Evolutionary conservation across 2,329 filamentous ascomycete species (phyloP), one percentile per base, ranked within the genome.

Genomic region (Arthrobotrys pseudoclavata): DNA sequence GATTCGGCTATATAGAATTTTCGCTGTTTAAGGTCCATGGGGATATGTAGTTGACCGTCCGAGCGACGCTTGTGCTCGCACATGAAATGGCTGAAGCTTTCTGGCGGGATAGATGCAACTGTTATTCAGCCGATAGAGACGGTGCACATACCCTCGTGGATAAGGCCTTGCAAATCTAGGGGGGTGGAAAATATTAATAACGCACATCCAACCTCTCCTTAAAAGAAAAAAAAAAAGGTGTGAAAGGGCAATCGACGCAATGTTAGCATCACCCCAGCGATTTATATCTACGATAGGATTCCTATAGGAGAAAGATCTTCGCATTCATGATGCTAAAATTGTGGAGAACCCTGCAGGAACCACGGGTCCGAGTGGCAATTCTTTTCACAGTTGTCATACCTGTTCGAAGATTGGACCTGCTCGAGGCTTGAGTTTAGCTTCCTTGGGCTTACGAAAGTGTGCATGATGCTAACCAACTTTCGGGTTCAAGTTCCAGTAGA

Each of bases 391-490:
- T 60, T 52, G 55, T 50, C 48, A 72, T 72, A 50, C 63, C 60
- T 31, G 22, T 66, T 64, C 69, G 26, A 66, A 2, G 34, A 66
- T 57, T 34, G 29, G 60, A 22, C 34, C 34, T 45, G 15, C 47
- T 24, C 3, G 5, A 71, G 31, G 34, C 57, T 50, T n/a, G 29
- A 47, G 31, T 64, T 52, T 31, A 72, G 50, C 48, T 57, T 57
- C 48, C 57, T 48, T 50, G 34, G 55, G 31, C 52, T 64, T 62
- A 64, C 61, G 69, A 60, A 57, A 45, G 15, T 22, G n/a, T 72
- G 69, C 69, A 72, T 72, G 69, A 48, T 72, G 69, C 57, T 71
- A 71, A 63, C 57, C 34, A 50, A 20, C 57, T 71, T 71, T 50
- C 37, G 57, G 68, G 60, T 66, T 72, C 50, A 29, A 50, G 42